Conservation (phyloP, 805 yeast genomes). For the Barnettozyma californica region DNA sequence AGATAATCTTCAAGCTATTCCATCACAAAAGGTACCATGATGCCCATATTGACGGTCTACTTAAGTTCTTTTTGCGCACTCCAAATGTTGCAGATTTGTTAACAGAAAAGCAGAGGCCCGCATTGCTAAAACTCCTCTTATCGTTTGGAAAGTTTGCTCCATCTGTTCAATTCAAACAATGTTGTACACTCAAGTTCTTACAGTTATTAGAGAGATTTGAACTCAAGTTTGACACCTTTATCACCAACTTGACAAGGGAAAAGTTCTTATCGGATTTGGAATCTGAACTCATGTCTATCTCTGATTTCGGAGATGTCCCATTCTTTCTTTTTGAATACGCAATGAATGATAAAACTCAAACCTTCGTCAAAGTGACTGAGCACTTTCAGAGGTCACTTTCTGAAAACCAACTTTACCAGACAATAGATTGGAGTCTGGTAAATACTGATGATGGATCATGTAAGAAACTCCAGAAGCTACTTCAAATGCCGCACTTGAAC, state of each 20-base stretch:
- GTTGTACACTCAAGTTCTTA: conserved; percentile 20
- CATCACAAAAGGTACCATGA: conserved; percentile 12
- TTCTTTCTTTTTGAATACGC: conserved; percentile 13
- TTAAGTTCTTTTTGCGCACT: conserved; percentile 11
- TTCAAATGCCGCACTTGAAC: conserved; percentile 13
- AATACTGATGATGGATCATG: conserved; percentile 9
- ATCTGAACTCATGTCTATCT: background rate
- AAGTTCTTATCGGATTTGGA: conserved; percentile 10
- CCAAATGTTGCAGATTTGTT: background rate
- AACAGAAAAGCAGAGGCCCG: conserved; percentile 10
- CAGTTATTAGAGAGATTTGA: conserved; percentile 13
- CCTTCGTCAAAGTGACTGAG: conserved; percentile 2
- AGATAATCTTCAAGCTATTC: conserved; percentile 19
- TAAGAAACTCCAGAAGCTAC: conserved; percentile 8
- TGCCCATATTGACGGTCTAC: background rate
- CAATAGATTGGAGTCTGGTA: conserved; percentile 17
- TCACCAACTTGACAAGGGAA: conserved; percentile 13
- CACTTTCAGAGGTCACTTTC: background rate
- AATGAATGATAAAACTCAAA: conserved; percentile 8
- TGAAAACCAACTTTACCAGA: background rate
- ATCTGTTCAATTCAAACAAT: conserved; percentile 14
- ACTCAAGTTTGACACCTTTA: conserved; percentile 15
- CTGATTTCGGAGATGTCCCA: conserved; percentile 10
- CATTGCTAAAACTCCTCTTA: conserved; percentile 16
- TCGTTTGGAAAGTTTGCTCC: conserved; percentile 18